A percentile compares a stretch with the other conserved stretches of the same genome.
These are phyloP conservation scores for Chaetoceros tenuissimus DNA, from an alignment of 108 stramenopile genomes.

Conservation along the genomic window DNA sequence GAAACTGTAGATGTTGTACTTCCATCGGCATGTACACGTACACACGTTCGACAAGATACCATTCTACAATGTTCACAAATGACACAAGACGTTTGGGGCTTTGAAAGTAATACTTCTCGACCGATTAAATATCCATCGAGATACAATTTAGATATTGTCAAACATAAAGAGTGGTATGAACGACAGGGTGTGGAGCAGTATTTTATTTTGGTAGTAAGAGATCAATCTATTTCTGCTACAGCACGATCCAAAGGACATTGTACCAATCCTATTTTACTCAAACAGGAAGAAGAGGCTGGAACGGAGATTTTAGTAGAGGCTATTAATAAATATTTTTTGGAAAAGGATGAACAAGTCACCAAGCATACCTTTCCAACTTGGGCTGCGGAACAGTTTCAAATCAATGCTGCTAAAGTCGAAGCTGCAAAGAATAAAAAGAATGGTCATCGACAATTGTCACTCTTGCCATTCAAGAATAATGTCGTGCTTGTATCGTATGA, in stretches of 20 bases:
- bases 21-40: too few species aligned
- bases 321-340: conserved; percentile 7
- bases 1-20: too few species aligned
- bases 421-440: too few species aligned
- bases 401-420: too few species aligned
- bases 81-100: too few species aligned
- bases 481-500: conserved; percentile 12
- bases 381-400: conserved; percentile 8
- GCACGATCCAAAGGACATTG: conserved; percentile 3
- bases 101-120: too few species aligned
- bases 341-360: conserved; percentile 1
- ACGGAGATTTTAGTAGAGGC: conserved; percentile 5
- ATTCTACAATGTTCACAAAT: too few species aligned
- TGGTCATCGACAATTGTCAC: conserved; percentile 1
- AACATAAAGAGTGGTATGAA: conserved; percentile 12
- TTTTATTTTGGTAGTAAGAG: conserved; percentile 8
- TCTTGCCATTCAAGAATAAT: conserved; percentile 2
- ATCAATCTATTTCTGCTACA: conserved; percentile 3
- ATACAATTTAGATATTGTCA: too few species aligned
- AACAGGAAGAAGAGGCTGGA: conserved; percentile 7
- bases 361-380: conserved; percentile 2
- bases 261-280: neutral
- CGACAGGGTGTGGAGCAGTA: conserved; percentile 6
- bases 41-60: too few species aligned
- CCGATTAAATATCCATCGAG: too few species aligned